Evolutionary conservation across 768 basidiomycete species (phyloP), one percentile per base, ranked within the genome.

Genomic region (Cubamyces sp.): DNA sequence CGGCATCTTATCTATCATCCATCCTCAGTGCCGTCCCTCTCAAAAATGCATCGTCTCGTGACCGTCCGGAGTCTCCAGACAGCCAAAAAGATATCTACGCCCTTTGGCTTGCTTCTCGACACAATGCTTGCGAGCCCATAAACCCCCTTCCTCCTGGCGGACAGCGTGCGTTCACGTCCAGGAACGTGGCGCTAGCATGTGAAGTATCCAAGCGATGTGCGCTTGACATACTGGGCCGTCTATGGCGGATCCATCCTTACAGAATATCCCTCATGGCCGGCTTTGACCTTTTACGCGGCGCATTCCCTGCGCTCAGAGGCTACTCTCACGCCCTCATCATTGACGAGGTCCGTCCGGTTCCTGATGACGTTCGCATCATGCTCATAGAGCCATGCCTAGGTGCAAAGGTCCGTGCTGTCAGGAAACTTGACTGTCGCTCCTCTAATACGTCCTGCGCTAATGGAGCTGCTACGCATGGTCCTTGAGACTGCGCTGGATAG

Each of bases 261-360:
- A 82, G 90, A 61, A 86, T 88, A 21, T 77, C 82, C n/a, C 76
- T 90, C 57, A 87, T 93, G 85, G 76, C 92, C 73, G 58, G 81
- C 61, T 76, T 92, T 66, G 89, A 91, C 73, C 74, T 92, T 54
- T 68, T 87, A 60, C 84, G 90, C 66, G 92, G 90, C 64, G 76
- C 88, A 61, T 86, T 92, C 70, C 91, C 91, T 39, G 92, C 91
- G 11, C 88, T 90, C 74, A 84, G 90, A 75, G 88, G 90, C 64
- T 93, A 91, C 78, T 92, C 92, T 9, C 92, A 93, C 76, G 91
- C 91, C 56, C 75, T 91, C 73, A 90, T 93, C 67, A 86, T 93
- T 66, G 87, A 94, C 75, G 90, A 94, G 83, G 91, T 88, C 55
- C 37, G 86, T 74, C 55, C n/a, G 3, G 30, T 48, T 26, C 26